A percentile compares a stretch with the other conserved stretches of the same genome.
Evolutionary conservation across 345 rosid species (phyloP).

Genomic region (Lenwebbia sp.): DNA sequence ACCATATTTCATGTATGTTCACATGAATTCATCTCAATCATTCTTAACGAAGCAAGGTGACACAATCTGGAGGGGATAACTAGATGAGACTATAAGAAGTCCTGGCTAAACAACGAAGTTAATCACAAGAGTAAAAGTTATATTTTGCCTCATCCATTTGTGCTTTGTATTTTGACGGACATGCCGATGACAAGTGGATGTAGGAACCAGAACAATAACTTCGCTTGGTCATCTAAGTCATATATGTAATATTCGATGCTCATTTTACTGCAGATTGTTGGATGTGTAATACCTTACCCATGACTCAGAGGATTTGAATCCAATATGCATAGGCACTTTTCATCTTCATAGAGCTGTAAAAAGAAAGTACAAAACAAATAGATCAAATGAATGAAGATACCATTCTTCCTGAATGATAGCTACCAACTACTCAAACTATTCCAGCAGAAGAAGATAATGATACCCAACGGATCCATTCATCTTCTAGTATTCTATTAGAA

Average conservation of each 20-base stretch:
- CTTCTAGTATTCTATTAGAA: not conserved
- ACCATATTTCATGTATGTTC: not conserved
- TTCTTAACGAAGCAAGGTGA: not conserved
- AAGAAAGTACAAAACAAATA: not conserved
- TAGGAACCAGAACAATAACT: not conserved
- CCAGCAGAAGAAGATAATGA: not conserved
- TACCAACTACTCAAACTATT: not conserved
- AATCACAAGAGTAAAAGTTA: not conserved
- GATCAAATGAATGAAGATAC: not conserved
- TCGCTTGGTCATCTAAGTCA: not conserved
- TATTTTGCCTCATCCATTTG: not conserved
- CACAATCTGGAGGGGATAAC: not conserved
- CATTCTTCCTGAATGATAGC: not conserved
- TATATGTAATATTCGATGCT: not conserved
- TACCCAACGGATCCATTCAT: not conserved
- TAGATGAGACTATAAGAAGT: not conserved
- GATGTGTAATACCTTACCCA: slow-evolving; percentile 68
- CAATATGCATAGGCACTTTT: slow-evolving; percentile 75
- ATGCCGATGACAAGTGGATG: not conserved
- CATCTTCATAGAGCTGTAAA: slow-evolving; percentile 84
- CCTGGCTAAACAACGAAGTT: not conserved
- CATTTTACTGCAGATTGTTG: not conserved
- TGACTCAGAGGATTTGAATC: slow-evolving; percentile 63
- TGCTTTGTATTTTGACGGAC: not conserved
- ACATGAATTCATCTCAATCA: not conserved